Evolutionary conservation across 1,284 basidiomycete genomes (phyloP), one percentile per base, ranked within the genome.

Genomic region (Cutaneotrichosporon arboriforme): DNA sequence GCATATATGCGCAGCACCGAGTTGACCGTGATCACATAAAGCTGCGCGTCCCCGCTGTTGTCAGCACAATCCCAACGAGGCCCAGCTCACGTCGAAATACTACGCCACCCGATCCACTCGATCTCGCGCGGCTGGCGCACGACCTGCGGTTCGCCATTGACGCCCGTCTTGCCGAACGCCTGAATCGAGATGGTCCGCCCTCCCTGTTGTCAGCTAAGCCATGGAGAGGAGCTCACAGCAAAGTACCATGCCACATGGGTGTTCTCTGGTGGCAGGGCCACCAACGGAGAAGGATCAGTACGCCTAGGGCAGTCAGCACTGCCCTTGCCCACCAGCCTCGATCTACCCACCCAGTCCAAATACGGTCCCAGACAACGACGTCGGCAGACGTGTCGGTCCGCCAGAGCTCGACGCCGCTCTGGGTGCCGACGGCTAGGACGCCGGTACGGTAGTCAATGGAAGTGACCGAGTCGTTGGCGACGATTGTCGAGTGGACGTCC

Each of bases 1-100:
- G 88, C 78, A 73, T 90, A 94, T 65, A 96, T 82, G 21, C 90
- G 84, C 31, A 93, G 58, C 31, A 72, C 69, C 1, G 64, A 62
- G 40, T 70, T 67, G 12, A 53, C 54, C 0, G 73, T 67, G 45
- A 69, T 68, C 4, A 68, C 68, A 50, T 72, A 75, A 5, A 75
- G 60, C 40, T 67, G 61, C 9, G 66, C 56, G 44, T 75, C 71
- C 17, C 57, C 59, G 23, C 70, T 72, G 41, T 15, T 1, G 21
- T 46, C 42, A 55, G 43, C 21, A 12, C 53, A 15, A n/a, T 35
- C 18, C 31, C 35, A 20, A 17, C 20, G 26, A n/a, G n/a, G n/a
- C n/a, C n/a, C n/a, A 18, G 55, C 64, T 46, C 43, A 69, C 68
- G 47, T 61, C 4, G 53, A 39, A 2, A 63, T 45, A 14, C 61